Evolutionary conservation across 305 asterid genomes (phyloP).

Genomic region (Lippia alba): DNA sequence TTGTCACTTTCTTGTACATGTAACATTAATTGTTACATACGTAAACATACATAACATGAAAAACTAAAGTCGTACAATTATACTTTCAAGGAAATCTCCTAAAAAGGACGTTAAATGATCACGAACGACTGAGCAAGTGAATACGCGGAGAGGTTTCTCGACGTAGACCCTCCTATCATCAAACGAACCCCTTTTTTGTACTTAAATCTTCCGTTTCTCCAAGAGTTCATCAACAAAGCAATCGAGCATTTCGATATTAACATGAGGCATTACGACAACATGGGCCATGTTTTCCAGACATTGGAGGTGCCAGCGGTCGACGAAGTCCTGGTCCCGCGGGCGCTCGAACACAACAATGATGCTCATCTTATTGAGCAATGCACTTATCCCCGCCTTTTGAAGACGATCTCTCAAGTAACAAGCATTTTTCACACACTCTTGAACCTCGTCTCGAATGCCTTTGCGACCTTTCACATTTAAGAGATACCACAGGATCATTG

Average conservation of each 20-base stretch:
- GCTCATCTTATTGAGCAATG: slow-evolving; percentile 42
- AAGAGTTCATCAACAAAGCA: slow-evolving; percentile 32
- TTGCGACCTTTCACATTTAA: slow-evolving; percentile 53
- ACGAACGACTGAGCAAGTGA: no score
- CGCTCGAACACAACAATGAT: slow-evolving; percentile 43
- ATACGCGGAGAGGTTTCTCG: no score
- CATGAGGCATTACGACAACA: slow-evolving; percentile 39
- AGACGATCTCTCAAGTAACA: slow-evolving; percentile 32
- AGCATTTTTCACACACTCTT: slow-evolving; percentile 35
- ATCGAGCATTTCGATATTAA: slow-evolving; percentile 30
- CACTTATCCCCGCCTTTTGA: slow-evolving; percentile 28
- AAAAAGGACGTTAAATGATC: no score
- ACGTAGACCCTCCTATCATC: no score
- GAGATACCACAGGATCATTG: slow-evolving; percentile 57
- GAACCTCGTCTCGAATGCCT: slow-evolving; percentile 37
- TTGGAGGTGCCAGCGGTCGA: slow-evolving; percentile 39
- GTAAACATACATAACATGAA: no score
- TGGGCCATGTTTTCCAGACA: slow-evolving; percentile 37
- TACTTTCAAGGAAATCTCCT: no score
- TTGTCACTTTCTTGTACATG: no score
- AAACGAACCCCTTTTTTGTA: no score
- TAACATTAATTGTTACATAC: no score
- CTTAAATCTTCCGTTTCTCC: no score
- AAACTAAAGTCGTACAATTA: no score
- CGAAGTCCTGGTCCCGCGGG: slow-evolving; percentile 36